Conservation (phyloP, 306 rosid genomes). For the Lathyrus tuberosus region DNA sequence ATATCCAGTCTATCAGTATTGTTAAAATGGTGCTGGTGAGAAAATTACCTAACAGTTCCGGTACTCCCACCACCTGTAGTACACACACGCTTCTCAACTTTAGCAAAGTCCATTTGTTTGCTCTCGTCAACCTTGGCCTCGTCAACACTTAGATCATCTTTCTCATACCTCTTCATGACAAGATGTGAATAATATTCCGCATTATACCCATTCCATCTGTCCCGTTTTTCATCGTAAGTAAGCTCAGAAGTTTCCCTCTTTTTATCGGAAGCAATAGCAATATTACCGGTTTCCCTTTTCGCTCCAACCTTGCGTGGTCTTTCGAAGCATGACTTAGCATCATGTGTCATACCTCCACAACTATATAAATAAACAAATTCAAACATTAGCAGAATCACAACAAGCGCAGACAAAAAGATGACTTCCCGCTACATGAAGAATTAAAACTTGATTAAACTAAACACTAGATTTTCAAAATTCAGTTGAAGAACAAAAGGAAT, state of each 20-base stretch:
- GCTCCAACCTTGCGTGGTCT: conserved; percentile 36
- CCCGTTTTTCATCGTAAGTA: conserved; percentile 36
- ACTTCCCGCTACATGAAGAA: too few relatives aligned
- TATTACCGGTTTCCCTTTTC: conserved; percentile 17
- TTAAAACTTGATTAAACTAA: too few relatives aligned
- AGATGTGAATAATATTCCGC: conserved; percentile 19
- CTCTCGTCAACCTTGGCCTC: too few relatives aligned
- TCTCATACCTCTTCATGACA: conserved; percentile 38
- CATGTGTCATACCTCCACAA: conserved; percentile 39
- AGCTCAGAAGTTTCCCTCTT: conserved; percentile 36
- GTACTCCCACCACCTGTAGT: conserved; percentile 84
- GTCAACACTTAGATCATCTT: too few relatives aligned
- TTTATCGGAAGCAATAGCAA: conserved; percentile 35
- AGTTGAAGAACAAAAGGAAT: too few relatives aligned
- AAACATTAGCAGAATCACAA: too few relatives aligned
- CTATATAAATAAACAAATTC: conserved; percentile 13
- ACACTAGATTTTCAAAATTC: too few relatives aligned
- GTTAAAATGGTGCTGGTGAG: not conserved
- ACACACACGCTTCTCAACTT: conserved; percentile 74
- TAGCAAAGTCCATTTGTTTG: too few relatives aligned
- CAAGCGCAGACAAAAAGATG: too few relatives aligned
- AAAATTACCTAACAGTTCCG: conserved; percentile 50
- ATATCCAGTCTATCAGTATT: too few relatives aligned
- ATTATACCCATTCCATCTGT: conserved; percentile 40
- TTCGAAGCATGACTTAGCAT: conserved; percentile 32